Evolutionary conservation across 306 rosid genomes (phyloP).

Genomic region (Lagenaria siceraria): DNA sequence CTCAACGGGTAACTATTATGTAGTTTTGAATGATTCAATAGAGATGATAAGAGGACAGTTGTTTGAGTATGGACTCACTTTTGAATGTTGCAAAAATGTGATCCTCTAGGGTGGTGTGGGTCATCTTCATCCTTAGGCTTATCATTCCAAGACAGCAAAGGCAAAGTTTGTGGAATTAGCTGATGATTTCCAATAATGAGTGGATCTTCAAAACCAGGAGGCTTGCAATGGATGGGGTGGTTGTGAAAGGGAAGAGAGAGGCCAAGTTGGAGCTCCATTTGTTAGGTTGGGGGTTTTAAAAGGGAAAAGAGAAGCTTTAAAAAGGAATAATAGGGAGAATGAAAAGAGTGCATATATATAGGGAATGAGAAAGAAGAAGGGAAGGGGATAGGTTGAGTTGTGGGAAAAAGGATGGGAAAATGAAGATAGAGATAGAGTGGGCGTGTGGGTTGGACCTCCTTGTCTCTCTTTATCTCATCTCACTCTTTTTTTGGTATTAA

Average conservation of each 20-base stretch:
- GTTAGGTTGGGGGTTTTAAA: neutral
- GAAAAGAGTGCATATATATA: neutral
- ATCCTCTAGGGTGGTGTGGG: conserved; percentile 12
- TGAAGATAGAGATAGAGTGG: neutral
- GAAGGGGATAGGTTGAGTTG: conserved; percentile 38
- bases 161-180: conserved; percentile 13
- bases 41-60: neutral
- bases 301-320: neutral
- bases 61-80: conserved; percentile 23
- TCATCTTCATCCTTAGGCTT: conserved; percentile 52
- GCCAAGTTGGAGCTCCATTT: conserved; percentile 69
- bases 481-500: neutral
- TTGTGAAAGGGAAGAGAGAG: conserved; percentile 26
- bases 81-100: conserved; percentile 14
- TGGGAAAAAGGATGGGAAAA: conserved; percentile 53
- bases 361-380: neutral
- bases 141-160: conserved; percentile 47
- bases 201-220: conserved; percentile 19
- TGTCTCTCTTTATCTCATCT: neutral
- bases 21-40: too few relatives aligned
- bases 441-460: conserved; percentile 2
- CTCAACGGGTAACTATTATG: too few relatives aligned
- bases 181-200: neutral
- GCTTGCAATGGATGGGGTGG: too few relatives aligned
- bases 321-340: neutral